These are phyloP conservation scores for Psilocybe azurescens DNA, from an alignment of 768 basidiomycete species.

Conservation along the genomic window DNA sequence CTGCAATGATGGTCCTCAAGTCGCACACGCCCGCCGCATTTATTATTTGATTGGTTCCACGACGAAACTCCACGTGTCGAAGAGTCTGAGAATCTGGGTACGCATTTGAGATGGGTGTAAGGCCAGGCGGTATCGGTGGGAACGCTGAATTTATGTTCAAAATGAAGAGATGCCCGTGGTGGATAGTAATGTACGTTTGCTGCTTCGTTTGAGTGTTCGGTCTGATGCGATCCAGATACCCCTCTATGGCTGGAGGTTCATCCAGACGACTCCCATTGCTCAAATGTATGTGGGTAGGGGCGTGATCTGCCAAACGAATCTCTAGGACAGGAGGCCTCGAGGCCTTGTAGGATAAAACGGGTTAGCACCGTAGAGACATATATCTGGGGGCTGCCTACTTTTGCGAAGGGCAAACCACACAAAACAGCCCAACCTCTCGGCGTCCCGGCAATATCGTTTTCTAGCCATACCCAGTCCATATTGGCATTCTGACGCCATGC, in stretches of 20 bases:
- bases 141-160: conserved; percentile 55
- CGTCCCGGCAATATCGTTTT: conserved; percentile 67
- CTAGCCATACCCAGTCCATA: conserved; percentile 87
- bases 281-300: conserved; percentile 50
- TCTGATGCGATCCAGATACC: conserved; percentile 78
- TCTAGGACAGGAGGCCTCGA: conserved; percentile 63
- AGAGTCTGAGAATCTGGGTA: conserved; percentile 41
- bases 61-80: conserved; percentile 57
- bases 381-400: conserved; percentile 48
- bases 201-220: conserved; percentile 62
- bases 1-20: conserved; percentile 66
- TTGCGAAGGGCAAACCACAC: conserved; percentile 73
- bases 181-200: conserved; percentile 70
- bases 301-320: conserved; percentile 76
- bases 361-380: conserved; percentile 2
- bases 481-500: conserved; percentile 79
- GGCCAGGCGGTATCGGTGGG: conserved; percentile 75
- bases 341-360: conserved; percentile 29
- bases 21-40: conserved; percentile 74
- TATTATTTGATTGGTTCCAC: conserved; percentile 69
- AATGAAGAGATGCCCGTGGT: conserved; percentile 76
- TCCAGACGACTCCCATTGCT: conserved; percentile 53
- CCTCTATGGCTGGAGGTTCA: conserved; percentile 87
- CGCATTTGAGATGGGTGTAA: conserved; percentile 32
- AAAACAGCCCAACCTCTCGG: conserved; percentile 74